phyloP scores from a whole-genome alignment of 1,139 yeast species.

The Debaryomyces psychrophilus region DNA sequence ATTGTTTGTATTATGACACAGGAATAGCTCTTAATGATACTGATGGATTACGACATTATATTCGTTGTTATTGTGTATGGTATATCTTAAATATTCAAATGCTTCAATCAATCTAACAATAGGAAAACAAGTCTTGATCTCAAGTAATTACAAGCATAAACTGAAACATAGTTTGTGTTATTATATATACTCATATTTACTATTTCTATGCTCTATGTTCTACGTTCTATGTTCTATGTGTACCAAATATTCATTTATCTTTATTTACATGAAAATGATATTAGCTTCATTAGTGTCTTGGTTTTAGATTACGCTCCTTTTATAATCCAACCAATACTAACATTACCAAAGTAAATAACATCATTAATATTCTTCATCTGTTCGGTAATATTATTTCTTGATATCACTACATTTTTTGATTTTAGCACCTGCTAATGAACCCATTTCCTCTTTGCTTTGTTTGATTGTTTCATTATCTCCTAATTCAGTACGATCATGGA shows the following conservation, averaged over 20 bases:
- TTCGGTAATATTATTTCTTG: slow-evolving; percentile 7
- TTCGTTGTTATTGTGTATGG: no score
- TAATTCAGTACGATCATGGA: slow-evolving; percentile 81
- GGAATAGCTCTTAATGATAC: background rate
- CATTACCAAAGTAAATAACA: background rate
- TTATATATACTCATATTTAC: background rate
- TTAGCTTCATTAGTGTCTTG: background rate
- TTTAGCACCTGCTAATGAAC: slow-evolving; percentile 47
- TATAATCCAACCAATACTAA: background rate
- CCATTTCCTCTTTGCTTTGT: slow-evolving; percentile 38
- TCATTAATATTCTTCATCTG: background rate
- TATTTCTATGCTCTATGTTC: background rate
- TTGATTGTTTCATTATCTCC: slow-evolving; percentile 78
- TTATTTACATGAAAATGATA: slow-evolving; percentile 1
- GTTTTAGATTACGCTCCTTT: background rate
- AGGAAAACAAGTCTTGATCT: background rate
- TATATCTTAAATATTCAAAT: no score
- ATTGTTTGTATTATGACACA: background rate
- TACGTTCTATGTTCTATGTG: background rate
- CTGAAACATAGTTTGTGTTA: background rate
- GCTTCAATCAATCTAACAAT: background rate
- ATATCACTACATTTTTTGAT: slow-evolving; percentile 26
- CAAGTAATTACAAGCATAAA: background rate
- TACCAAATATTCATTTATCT: background rate
- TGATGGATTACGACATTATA: no score